These are phyloP conservation scores for Cucumis melo DNA, from an alignment of 306 rosid species.

Conservation along the genomic window DNA sequence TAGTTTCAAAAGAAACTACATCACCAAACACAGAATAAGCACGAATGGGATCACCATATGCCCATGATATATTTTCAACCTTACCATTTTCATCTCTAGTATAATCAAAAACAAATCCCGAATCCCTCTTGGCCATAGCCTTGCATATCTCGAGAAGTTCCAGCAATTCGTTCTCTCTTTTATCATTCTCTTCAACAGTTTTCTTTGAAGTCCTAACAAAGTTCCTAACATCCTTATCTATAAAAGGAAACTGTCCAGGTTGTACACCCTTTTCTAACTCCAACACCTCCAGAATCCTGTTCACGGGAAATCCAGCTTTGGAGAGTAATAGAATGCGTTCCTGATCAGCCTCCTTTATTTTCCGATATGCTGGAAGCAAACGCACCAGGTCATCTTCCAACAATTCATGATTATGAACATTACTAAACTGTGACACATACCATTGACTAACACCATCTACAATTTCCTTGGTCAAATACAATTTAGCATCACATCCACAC, in stretches of 20 bases:
- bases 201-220: conserved; percentile 57
- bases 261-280: conserved; percentile 58
- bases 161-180: conserved; percentile 42
- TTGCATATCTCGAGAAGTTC: conserved; percentile 49
- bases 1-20: conserved; percentile 42
- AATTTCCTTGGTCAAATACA: conserved; percentile 55
- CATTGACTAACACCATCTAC: conserved; percentile 41
- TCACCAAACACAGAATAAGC: conserved; percentile 40
- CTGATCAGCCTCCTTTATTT: conserved; percentile 49
- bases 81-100: conserved; percentile 31
- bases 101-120: conserved; percentile 31
- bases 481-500: conserved; percentile 63
- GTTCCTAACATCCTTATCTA: conserved; percentile 64
- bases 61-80: conserved; percentile 50
- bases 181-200: conserved; percentile 52
- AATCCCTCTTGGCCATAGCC: conserved; percentile 31
- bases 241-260: conserved; percentile 51
- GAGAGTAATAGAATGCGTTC: conserved; percentile 49
- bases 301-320: conserved; percentile 63
- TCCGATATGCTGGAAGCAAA: conserved; percentile 58
- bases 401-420: conserved; percentile 53
- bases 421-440: conserved; percentile 59
- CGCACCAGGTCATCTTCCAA: conserved; percentile 69
- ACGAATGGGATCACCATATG: conserved; percentile 34
- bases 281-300: conserved; percentile 44